Conservation (phyloP, 805 yeast genomes). For the Zygosaccharomyces bailii region DNA sequence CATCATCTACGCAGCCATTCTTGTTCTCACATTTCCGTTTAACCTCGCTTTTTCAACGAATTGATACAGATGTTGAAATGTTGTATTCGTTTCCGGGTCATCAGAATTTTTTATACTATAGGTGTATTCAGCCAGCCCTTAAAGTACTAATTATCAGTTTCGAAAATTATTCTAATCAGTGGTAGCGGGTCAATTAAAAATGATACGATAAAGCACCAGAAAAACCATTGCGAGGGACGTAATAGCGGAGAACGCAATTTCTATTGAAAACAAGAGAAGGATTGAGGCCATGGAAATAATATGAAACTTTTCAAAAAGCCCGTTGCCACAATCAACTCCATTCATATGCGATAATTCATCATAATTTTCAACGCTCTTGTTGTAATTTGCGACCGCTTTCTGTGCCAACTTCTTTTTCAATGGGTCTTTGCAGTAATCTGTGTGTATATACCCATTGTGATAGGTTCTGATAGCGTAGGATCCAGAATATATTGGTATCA, state of each 20-base stretch:
- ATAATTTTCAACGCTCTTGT: neutral
- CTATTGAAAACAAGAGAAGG: neutral
- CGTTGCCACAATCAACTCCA: neutral
- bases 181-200: neutral
- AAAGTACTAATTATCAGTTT: neutral
- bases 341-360: neutral
- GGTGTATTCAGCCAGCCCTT: neutral
- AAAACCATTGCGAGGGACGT: neutral
- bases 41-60: neutral
- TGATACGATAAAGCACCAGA: neutral
- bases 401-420: neutral
- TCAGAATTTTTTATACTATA: too few relatives aligned
- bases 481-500: neutral
- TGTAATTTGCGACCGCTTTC: conserved; percentile 1
- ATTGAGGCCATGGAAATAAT: neutral
- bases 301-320: neutral
- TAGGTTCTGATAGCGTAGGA: neutral
- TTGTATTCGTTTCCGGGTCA: neutral
- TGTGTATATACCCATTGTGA: neutral
- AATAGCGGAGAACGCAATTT: neutral
- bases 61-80: neutral
- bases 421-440: neutral
- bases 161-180: neutral
- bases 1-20: neutral
- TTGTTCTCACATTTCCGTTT: neutral